These are phyloP conservation scores for Fragaria iinumae DNA, from an alignment of 306 rosid species.

Conservation along the genomic window DNA sequence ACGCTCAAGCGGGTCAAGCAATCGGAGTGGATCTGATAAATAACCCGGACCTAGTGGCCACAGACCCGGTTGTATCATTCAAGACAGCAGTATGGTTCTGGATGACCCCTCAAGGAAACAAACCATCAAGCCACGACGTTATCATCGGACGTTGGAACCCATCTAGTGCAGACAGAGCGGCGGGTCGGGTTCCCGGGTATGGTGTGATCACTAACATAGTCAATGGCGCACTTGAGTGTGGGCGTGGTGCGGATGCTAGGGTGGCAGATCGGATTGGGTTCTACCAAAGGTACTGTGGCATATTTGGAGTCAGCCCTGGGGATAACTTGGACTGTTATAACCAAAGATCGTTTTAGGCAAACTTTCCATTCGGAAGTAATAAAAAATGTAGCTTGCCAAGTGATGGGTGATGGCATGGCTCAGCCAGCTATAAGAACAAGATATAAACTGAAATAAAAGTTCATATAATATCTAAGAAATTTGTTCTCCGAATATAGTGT, in stretches of 20 bases:
- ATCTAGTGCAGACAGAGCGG: conserved; percentile 31
- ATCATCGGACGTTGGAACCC: conserved; percentile 50
- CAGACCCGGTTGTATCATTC: conserved; percentile 47
- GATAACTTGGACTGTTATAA: conserved; percentile 36
- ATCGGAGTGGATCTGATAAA: conserved; percentile 47
- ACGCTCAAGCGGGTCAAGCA: conserved; percentile 52
- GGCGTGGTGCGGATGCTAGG: conserved; percentile 21
- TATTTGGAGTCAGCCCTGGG: conserved; percentile 24
- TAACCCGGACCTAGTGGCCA: conserved; percentile 59
- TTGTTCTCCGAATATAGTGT: too few species aligned
- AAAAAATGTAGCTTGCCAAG: not conserved
- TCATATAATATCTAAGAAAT: too few species aligned
- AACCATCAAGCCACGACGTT: conserved; percentile 63
- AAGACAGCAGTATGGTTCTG: conserved; percentile 74
- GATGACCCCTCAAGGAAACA: conserved; percentile 59
- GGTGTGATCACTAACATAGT: conserved; percentile 55
- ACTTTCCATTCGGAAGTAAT: not conserved
- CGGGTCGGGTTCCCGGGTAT: conserved; percentile 42
- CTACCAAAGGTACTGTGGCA: conserved; percentile 39
- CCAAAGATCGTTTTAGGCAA: conserved; percentile 25
- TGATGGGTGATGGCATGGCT: not conserved
- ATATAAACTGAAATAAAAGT: too few species aligned
- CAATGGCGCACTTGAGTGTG: conserved; percentile 55
- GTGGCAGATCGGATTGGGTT: conserved; percentile 53
- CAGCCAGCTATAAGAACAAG: not conserved